Evolutionary conservation across 306 rosid genomes (phyloP).

Genomic region (Medicago truncatula): MtrunA17r5.0-ANR NC_053046.1:39421001-39421500

Average conservation of each 20-base stretch:
- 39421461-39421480: slow-evolving; percentile 12
- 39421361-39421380: slow-evolving; percentile 1
- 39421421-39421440: background rate
- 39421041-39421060: slow-evolving; percentile 83
- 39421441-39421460: background rate
- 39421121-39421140: slow-evolving; percentile 17
- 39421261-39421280: background rate
- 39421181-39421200: slow-evolving; percentile 3
- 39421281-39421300: background rate
- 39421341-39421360: background rate
- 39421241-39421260: background rate
- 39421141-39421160: slow-evolving; percentile 28
- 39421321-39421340: background rate
- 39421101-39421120: slow-evolving; percentile 35
- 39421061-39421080: slow-evolving; percentile 83
- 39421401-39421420: slow-evolving; percentile 9
- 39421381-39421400: background rate
- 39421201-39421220: background rate
- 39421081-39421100: slow-evolving; percentile 60
- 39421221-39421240: background rate
- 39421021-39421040: slow-evolving; percentile 88
- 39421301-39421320: background rate
- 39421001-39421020: slow-evolving; percentile 71
- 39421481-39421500: slow-evolving; percentile 52
- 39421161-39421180: slow-evolving; percentile 3